Percentiles rank a stretch among this genome's conserved stretches.
Evolutionary conservation across 2,329 filamentous ascomycete species (phyloP).

Genomic region (Aspergillus sp.): DNA sequence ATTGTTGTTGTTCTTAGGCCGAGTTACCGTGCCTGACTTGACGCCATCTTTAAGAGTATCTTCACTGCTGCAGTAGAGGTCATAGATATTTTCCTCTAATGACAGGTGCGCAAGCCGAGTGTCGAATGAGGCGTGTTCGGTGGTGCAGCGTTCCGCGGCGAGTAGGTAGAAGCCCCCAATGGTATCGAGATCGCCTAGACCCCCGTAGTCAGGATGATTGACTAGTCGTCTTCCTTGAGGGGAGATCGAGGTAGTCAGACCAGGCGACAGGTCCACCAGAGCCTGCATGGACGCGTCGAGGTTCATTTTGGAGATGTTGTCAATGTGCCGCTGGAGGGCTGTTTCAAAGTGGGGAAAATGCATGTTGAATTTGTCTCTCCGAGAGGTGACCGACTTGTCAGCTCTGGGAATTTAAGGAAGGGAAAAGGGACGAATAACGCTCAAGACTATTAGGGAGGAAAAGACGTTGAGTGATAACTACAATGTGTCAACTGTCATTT

Average conservation of each 20-base stretch:
- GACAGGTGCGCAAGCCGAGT: conserved; percentile 16
- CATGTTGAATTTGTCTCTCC: too few species aligned
- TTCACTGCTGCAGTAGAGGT: conserved; percentile 13
- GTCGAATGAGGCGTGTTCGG: conserved; percentile 17
- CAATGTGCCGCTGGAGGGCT: conserved; percentile 7
- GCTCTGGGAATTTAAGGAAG: too few species aligned
- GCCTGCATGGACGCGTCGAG: conserved; percentile 13
- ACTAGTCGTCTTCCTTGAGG: conserved; percentile 13
- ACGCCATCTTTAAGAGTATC: not conserved
- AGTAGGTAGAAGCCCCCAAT: conserved; percentile 16
- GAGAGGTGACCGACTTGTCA: too few species aligned
- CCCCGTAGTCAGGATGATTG: conserved; percentile 13
- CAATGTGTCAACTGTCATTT: too few species aligned
- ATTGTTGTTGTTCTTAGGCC: not conserved
- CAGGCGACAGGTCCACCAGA: conserved; percentile 11
- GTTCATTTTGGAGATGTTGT: conserved; percentile 8
- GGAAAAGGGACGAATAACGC: too few species aligned
- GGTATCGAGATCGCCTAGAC: conserved; percentile 14
- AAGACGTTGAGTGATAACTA: too few species aligned
- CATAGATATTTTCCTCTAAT: conserved; percentile 14
- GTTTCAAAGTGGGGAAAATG: not conserved
- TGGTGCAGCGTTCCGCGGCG: conserved; percentile 8
- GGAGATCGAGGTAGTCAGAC: conserved; percentile 13
- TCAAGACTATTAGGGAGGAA: too few species aligned
- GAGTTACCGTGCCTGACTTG: conserved; percentile 8